These are phyloP conservation scores for Chiua virens DNA, from an alignment of 768 basidiomycete genomes.

Conservation along the genomic window DNA sequence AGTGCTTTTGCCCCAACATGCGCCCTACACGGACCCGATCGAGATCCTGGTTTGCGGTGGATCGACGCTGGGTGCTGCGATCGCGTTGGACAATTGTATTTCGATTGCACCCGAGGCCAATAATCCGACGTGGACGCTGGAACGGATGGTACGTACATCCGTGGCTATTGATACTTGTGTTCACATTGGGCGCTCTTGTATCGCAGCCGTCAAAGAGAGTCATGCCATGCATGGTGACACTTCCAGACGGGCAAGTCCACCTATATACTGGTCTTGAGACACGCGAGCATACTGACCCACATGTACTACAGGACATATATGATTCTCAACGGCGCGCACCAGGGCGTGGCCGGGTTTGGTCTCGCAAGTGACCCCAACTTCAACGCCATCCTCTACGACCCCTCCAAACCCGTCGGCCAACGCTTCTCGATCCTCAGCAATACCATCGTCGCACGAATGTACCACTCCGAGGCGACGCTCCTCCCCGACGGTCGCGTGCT, in stretches of 20 bases:
- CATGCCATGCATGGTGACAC: conserved; percentile 70
- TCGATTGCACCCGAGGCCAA: conserved; percentile 61
- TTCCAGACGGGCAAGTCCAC: conserved; percentile 43
- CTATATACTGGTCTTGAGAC: too few species aligned
- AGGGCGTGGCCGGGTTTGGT: conserved; percentile 74
- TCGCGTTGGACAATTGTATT: conserved; percentile 69
- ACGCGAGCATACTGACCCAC: neutral
- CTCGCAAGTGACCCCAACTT: conserved; percentile 64
- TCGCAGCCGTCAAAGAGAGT: conserved; percentile 67
- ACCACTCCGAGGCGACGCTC: conserved; percentile 76
- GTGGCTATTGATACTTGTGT: neutral
- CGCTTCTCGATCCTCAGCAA: conserved; percentile 65
- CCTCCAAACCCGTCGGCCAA: conserved; percentile 52
- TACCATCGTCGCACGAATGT: conserved; percentile 76
- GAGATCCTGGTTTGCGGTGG: conserved; percentile 75
- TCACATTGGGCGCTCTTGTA: neutral
- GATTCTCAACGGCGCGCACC: conserved; percentile 72
- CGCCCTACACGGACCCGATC: conserved; percentile 76
- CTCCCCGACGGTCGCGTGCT: conserved; percentile 75
- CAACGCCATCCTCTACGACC: conserved; percentile 69
- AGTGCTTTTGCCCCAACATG: conserved; percentile 64
- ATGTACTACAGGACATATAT: conserved; percentile 61
- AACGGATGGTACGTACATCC: conserved; percentile 65
- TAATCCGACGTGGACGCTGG: conserved; percentile 66
- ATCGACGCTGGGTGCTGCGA: conserved; percentile 51